A percentile compares a stretch with the other conserved stretches of the same genome.
Conservation (phyloP, 164 flowering plant genomes). For the Platanus orientalis region DNA sequence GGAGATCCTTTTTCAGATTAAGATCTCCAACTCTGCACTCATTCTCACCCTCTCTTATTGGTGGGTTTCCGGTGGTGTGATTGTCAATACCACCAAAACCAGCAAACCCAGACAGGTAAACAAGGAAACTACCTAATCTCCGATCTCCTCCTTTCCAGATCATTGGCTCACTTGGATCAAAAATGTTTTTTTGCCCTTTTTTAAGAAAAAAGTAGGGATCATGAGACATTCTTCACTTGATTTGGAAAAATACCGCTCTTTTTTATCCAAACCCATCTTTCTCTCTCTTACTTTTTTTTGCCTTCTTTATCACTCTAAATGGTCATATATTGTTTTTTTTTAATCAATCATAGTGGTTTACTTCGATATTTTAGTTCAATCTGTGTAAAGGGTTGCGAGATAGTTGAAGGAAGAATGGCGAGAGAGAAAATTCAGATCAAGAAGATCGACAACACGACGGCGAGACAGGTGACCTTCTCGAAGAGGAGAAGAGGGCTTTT, state of each 20-base stretch:
- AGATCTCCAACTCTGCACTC: background rate
- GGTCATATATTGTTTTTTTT: too few relatives aligned
- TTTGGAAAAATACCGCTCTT: conserved; percentile 17
- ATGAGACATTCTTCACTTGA: conserved; percentile 8
- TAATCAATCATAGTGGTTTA: background rate
- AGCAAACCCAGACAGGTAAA: background rate
- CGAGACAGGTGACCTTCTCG: conserved; percentile 63
- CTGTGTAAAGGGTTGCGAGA: background rate
- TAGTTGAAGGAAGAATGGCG: conserved; percentile 25
- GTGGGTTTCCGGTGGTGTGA: background rate
- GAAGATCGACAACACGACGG: conserved; percentile 54
- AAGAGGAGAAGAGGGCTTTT: conserved; percentile 62
- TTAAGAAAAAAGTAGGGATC: conserved; percentile 5
- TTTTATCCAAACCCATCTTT: background rate
- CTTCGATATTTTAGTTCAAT: background rate
- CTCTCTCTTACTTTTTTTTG: background rate
- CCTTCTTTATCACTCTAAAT: background rate
- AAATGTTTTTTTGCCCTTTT: too few relatives aligned
- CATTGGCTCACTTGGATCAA: background rate
- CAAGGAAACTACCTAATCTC: conserved; percentile 2
- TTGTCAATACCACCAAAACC: background rate
- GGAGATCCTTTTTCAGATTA: background rate
- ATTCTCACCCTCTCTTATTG: background rate
- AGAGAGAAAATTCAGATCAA: conserved; percentile 61
- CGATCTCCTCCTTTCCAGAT: background rate